These are phyloP conservation scores for Opeltia flavorubescens DNA, from an alignment of 495 filamentous ascomycete species.

Conservation along the genomic window DNA sequence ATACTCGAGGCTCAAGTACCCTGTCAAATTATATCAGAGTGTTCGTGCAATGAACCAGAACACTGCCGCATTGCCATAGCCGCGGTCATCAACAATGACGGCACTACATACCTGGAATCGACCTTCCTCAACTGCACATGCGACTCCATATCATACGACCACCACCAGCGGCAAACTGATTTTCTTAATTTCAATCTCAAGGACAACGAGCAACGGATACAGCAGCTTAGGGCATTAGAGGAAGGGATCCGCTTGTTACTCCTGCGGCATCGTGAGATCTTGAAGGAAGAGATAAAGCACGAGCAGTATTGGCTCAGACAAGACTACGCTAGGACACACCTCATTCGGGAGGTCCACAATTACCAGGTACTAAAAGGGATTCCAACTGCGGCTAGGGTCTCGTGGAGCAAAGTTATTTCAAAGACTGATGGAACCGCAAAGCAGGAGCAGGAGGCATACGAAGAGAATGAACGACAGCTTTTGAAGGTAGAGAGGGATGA, in stretches of 20 bases:
- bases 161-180: background rate
- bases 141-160: background rate
- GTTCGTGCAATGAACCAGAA: background rate
- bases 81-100: background rate
- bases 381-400: no score
- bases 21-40: no score
- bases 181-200: background rate
- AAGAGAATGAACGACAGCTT: background rate
- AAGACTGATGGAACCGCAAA: no score
- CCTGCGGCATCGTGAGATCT: background rate
- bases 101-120: background rate
- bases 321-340: background rate
- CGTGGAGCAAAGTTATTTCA: no score
- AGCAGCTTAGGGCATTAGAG: background rate
- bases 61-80: background rate
- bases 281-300: background rate
- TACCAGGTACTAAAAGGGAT: background rate
- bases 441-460: no score
- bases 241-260: background rate
- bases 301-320: background rate
- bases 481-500: background rate
- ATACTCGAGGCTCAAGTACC: no score
- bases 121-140: background rate
- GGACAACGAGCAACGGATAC: background rate
- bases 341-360: background rate